phyloP scores from a whole-genome alignment of 2,329 filamentous ascomycete genomes.

The Neonectria coccinea region DNA sequence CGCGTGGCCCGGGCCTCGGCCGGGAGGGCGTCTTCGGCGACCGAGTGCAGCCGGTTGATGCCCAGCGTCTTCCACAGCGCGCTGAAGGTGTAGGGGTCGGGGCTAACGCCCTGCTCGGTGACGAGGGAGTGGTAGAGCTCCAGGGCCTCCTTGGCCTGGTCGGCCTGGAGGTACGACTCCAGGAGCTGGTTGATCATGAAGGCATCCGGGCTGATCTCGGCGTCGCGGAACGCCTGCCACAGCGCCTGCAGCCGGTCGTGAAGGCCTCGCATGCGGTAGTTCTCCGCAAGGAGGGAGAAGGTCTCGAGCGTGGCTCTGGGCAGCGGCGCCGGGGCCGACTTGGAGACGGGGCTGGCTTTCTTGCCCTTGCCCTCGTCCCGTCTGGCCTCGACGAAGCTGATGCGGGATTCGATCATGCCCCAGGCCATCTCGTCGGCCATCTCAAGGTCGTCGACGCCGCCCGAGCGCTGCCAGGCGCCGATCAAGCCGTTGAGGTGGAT shows the following conservation, averaged over 20 bases:
- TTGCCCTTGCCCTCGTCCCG: constrained; percentile 32
- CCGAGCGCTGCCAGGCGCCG: constrained; percentile 79
- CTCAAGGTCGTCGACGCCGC: constrained; percentile 63
- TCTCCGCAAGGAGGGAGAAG: constrained; percentile 78
- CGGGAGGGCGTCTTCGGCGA: constrained; percentile 46
- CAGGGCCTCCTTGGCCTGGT: constrained; percentile 65
- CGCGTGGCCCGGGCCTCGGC: constrained; percentile 53
- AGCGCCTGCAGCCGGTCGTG: constrained; percentile 69
- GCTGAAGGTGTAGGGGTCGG: constrained; percentile 77
- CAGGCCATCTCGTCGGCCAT: constrained; percentile 78
- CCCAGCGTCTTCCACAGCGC: constrained; percentile 72
- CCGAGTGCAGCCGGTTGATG: constrained; percentile 60
- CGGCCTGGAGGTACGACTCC: constrained; percentile 72
- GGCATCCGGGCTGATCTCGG: constrained; percentile 75
- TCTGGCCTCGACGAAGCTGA: constrained; percentile 70
- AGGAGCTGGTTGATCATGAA: constrained; percentile 86
- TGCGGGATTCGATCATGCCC: constrained; percentile 79
- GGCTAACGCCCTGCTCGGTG: constrained; percentile 60
- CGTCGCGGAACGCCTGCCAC: constrained; percentile 70
- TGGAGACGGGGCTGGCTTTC: constrained; percentile 5
- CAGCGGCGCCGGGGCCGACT: constrained; percentile 42
- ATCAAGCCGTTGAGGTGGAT: constrained; percentile 87
- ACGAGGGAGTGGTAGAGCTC: constrained; percentile 68
- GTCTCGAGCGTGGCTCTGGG: constrained; percentile 80
- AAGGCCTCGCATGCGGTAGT: constrained; percentile 74